These are phyloP conservation scores for Trichomonas vaginalis DNA, from an alignment of 208 protist species.

Conservation along the genomic window DNA sequence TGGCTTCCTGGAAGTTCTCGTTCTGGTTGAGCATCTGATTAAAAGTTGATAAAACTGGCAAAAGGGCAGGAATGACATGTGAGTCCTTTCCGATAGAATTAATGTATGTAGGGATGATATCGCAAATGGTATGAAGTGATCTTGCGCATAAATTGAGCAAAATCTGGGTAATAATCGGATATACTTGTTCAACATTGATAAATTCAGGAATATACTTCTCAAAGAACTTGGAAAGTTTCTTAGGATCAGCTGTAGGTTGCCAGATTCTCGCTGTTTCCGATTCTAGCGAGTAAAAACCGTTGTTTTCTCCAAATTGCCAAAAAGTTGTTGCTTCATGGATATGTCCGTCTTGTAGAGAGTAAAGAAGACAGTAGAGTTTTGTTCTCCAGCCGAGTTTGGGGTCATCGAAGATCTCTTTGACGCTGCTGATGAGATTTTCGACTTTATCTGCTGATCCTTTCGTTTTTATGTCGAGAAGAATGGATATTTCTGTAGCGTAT, in stretches of 20 bases:
- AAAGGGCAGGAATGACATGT: not conserved
- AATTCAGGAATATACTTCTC: not conserved
- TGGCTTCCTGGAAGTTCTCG: not conserved
- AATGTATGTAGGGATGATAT: not conserved
- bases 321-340: not conserved
- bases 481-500: not conserved
- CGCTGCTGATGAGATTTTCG: not conserved
- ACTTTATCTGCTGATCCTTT: not conserved
- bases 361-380: not conserved
- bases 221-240: not conserved
- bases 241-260: not conserved
- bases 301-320: not conserved
- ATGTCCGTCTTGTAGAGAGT: not conserved
- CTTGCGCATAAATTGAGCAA: not conserved
- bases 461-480: not conserved
- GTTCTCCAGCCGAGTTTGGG: not conserved
- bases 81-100: not conserved
- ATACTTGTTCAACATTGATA: not conserved
- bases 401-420: not conserved
- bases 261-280: not conserved
- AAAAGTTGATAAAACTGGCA: not conserved
- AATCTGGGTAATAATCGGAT: not conserved
- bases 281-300: not conserved
- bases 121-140: not conserved
- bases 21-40: not conserved